A percentile compares a stretch with the other conserved stretches of the same genome.
Conservation (phyloP, 2,329 filamentous ascomycete species). For the Periglandula ipomoeae region DNA sequence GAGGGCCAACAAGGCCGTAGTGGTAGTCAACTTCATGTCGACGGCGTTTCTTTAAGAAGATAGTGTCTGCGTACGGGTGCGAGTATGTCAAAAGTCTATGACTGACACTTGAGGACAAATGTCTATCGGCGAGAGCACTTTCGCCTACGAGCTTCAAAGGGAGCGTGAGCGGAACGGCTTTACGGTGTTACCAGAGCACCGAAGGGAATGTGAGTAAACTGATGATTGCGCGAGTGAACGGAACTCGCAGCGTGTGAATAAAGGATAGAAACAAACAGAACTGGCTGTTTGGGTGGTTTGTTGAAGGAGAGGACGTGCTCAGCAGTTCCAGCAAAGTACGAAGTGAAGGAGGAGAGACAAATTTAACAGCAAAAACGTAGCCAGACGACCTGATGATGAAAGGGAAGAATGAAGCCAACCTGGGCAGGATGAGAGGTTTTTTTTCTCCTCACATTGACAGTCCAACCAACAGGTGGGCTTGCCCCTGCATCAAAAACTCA, state of each 20-base stretch:
- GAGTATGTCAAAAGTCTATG: not conserved
- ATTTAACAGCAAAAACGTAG: conserved; percentile 10
- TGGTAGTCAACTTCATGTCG: conserved; percentile 27
- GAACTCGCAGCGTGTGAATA: conserved; percentile 15
- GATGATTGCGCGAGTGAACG: conserved; percentile 13
- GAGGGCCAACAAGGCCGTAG: conserved; percentile 27
- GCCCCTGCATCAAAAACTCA: conserved; percentile 3
- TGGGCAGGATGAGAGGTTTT: not conserved
- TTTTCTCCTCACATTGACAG: not conserved
- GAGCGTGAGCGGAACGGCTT: conserved; percentile 1
- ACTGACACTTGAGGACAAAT: not conserved
- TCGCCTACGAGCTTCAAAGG: not conserved
- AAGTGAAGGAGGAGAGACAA: conserved; percentile 1
- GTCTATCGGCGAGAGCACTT: not conserved
- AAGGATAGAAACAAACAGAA: conserved; percentile 23
- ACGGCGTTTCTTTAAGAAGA: not conserved
- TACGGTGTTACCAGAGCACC: conserved; percentile 27
- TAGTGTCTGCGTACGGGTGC: not conserved
- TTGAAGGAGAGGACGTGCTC: conserved; percentile 26
- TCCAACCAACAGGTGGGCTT: not conserved
- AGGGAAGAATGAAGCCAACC: conserved; percentile 8
- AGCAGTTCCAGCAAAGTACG: conserved; percentile 17
- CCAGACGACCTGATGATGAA: conserved; percentile 1
- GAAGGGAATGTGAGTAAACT: conserved; percentile 13
- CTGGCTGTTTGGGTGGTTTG: conserved; percentile 15